These are phyloP conservation scores for Aaosphaeria arxii DNA, from an alignment of 2,329 filamentous ascomycete species.

Conservation along the genomic window DNA sequence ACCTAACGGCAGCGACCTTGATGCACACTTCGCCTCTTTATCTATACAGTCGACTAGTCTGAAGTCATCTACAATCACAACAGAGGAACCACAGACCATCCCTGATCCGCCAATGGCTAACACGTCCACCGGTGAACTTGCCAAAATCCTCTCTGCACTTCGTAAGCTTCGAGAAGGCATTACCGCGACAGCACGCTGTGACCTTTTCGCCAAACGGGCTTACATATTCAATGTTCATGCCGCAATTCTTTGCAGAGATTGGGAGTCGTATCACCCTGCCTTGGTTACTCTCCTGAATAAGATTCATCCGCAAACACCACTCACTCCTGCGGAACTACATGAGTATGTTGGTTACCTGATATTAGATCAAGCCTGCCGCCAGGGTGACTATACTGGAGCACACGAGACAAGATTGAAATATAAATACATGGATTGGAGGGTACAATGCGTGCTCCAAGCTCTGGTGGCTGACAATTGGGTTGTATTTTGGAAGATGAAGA, in stretches of 20 bases:
- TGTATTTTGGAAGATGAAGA: slow-evolving; percentile 68
- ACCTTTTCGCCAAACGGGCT: slow-evolving; percentile 80
- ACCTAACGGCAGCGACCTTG: slow-evolving; percentile 68
- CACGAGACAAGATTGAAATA: slow-evolving; percentile 64
- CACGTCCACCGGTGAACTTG: slow-evolving; percentile 55
- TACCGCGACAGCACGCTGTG: slow-evolving; percentile 70
- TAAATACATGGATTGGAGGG: slow-evolving; percentile 61
- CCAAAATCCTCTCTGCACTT: slow-evolving; percentile 75
- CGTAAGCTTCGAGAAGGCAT: slow-evolving; percentile 91
- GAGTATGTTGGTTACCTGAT: slow-evolving; percentile 81
- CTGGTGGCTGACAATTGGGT: slow-evolving; percentile 82
- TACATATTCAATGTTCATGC: slow-evolving; percentile 91
- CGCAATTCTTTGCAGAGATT: slow-evolving; percentile 75
- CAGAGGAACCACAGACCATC: slow-evolving; percentile 18
- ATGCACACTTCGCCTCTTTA: slow-evolving; percentile 70
- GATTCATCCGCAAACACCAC: slow-evolving; percentile 66
- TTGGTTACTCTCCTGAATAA: slow-evolving; percentile 72
- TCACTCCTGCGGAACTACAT: slow-evolving; percentile 69
- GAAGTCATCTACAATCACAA: slow-evolving; percentile 8
- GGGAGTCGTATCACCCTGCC: slow-evolving; percentile 86
- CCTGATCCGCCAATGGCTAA: slow-evolving; percentile 19
- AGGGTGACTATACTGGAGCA: slow-evolving; percentile 70
- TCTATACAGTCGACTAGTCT: slow-evolving; percentile 20
- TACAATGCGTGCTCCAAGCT: slow-evolving; percentile 67
- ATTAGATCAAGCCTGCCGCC: slow-evolving; percentile 83